Base-by-base conservation (phyloP, 1,139 yeast species). In the Yamadazyma triangularis region DNA sequence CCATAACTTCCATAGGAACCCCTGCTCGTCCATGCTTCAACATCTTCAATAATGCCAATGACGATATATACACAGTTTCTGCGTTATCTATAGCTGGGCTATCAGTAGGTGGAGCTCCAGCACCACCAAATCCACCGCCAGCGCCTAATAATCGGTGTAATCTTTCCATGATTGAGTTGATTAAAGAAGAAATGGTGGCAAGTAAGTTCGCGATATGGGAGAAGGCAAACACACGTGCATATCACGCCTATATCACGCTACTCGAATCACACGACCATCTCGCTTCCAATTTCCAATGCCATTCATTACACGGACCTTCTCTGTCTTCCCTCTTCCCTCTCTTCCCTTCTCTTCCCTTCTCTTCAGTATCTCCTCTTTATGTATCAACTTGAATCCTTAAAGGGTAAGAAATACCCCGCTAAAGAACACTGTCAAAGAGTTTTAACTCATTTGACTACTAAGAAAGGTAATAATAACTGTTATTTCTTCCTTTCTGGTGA, bases 1-100 rank as follows among this genome's bases (percentile, higher is more conserved):
- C 99, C 99, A 93, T 93, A 30, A 93, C 99, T 66, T 93, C 99
- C 99, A 93, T 93, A 12, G 99, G 99, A 33, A 93, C 98, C 53
- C 99, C 99, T 1, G 98, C 97, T 51, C 97, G 74, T 27, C 98
- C 97, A 55, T 91, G 98, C 60, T 89, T 91, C 53, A 91, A 76
- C 98, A 91, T 91, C 60, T 93, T 93, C 41, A 93, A 70, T 36
- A 93, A 67, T 2, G 99, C 99, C 48, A 93, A 72, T 23, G 97
- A 88, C 23, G 98, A 91, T 37, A 93, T 88, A 60, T 91, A 88
- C 8, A 91, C 96, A 1, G 97, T 89, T 62, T 91, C 98, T 22
- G 95, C 83, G 50, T 91, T 89, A 60, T 91, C 98, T 36, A 89
- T 86, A 25, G 86, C 83, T 8, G 93, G 89, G 2, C 83, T 78